Conservation (phyloP, 805 yeast genomes). For the Saccharomycopsis fermentans region DNA sequence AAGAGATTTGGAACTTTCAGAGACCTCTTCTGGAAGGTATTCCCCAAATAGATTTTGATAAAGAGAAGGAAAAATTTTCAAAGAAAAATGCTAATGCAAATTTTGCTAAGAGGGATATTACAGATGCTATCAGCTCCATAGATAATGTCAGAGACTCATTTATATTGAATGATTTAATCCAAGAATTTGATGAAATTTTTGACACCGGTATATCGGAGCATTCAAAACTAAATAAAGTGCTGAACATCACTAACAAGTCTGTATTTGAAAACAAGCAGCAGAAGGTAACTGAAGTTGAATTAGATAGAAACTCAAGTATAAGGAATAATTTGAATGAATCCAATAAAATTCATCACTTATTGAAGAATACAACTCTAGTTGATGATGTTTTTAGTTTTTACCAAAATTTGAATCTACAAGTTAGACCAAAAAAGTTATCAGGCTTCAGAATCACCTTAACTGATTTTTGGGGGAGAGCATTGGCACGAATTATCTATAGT, state of each 20-base stretch:
- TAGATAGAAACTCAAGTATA: background rate
- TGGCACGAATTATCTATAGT: conserved; percentile 42
- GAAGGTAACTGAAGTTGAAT: background rate
- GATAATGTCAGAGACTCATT: conserved; percentile 53
- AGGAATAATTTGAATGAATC: background rate
- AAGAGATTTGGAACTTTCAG: conserved; percentile 30
- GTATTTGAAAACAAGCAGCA: background rate
- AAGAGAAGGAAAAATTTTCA: conserved; percentile 9
- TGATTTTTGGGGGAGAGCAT: conserved; percentile 61
- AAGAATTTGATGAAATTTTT: background rate
- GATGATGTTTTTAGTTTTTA: conserved; percentile 33
- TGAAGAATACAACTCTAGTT: background rate
- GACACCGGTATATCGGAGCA: background rate
- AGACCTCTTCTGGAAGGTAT: conserved; percentile 42
- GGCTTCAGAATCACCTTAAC: conserved; percentile 52
- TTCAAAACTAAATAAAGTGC: background rate
- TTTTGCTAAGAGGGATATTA: conserved; percentile 19
- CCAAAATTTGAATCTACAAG: conserved; percentile 42
- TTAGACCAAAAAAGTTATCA: conserved; percentile 38
- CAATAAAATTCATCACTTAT: background rate
- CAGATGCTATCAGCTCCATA: background rate
- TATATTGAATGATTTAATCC: conserved; percentile 7
- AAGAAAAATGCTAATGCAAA: background rate
- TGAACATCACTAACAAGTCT: background rate
- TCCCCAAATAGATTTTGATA: conserved; percentile 39